A percentile compares a stretch with the other conserved stretches of the same genome.
Conservation (phyloP, 169 alveolate species). For the Pseudocohnilembus persalinus region DNA sequence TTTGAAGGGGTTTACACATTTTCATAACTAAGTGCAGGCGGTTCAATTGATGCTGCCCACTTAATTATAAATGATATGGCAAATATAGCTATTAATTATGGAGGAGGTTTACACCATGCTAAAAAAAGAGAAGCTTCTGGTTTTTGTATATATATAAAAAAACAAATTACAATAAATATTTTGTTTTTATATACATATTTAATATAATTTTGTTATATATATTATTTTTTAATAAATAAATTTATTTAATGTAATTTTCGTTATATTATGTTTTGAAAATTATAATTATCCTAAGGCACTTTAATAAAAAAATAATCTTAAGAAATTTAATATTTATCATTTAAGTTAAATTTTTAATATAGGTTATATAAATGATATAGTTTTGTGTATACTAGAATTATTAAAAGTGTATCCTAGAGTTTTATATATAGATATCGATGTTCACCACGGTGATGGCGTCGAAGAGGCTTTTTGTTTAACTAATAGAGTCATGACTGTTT, state of each 20-base stretch:
- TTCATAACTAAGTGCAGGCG: conserved; percentile 61
- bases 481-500: conserved; percentile 79
- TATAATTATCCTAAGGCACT: too few species aligned
- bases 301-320: too few species aligned
- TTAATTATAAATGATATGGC: conserved; percentile 64
- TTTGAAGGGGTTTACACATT: conserved; percentile 75
- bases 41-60: conserved; percentile 81
- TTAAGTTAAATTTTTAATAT: too few species aligned
- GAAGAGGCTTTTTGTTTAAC: conserved; percentile 84
- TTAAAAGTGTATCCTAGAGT: conserved; percentile 73
- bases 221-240: too few species aligned
- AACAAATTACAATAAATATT: too few species aligned
- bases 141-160: too few species aligned
- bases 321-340: too few species aligned
- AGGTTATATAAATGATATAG: conserved; percentile 79
- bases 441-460: conserved; percentile 88
- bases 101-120: conserved; percentile 81
- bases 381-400: conserved; percentile 76
- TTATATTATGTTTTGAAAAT: too few species aligned
- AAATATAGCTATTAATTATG: conserved; percentile 81
- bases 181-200: too few species aligned
- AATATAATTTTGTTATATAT: too few species aligned
- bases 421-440: conserved; percentile 83
- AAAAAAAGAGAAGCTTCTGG: conserved; percentile 75
- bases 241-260: too few species aligned